Evolutionary conservation across 257 asterid genomes (phyloP).

Genomic region (Coffea canephora): DNA sequence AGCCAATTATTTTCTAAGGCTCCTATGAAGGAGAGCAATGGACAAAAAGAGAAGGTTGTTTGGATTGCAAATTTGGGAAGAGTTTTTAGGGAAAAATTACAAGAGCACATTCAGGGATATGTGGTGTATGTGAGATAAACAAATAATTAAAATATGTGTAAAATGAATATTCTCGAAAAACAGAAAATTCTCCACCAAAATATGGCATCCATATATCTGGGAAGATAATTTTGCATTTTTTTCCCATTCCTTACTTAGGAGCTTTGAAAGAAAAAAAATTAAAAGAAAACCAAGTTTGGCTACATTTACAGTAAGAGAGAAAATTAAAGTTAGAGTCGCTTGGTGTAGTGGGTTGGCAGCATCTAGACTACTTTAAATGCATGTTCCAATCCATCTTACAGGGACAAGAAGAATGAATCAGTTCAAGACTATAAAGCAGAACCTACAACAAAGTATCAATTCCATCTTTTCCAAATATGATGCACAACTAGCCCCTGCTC

Average conservation of each 20-base stretch:
- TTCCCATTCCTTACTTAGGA: not conserved
- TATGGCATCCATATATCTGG: not conserved
- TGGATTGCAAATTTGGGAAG: too few species aligned
- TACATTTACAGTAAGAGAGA: not conserved
- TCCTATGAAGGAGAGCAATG: not conserved
- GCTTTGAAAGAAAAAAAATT: not conserved
- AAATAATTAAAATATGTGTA: too few species aligned
- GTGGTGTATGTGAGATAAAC: too few species aligned
- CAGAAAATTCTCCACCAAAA: too few species aligned
- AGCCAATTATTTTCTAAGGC: not conserved
- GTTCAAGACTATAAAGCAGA: not conserved
- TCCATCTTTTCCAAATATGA: not conserved
- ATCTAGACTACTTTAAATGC: not conserved
- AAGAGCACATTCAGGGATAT: too few species aligned
- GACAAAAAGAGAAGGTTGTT: too few species aligned
- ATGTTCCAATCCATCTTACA: too few species aligned
- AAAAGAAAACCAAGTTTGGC: not conserved
- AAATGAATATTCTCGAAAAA: too few species aligned
- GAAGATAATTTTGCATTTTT: too few species aligned
- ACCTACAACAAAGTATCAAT: not conserved
- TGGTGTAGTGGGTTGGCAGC: not conserved
- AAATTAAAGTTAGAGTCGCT: not conserved
- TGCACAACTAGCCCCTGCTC: not conserved
- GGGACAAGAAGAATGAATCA: not conserved
- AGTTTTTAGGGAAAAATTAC: too few species aligned